Evolutionary conservation across 176 grass and related monocot species (phyloP), one percentile per base, ranked within the genome.

Genomic region (Aegilops bicornis): DNA sequence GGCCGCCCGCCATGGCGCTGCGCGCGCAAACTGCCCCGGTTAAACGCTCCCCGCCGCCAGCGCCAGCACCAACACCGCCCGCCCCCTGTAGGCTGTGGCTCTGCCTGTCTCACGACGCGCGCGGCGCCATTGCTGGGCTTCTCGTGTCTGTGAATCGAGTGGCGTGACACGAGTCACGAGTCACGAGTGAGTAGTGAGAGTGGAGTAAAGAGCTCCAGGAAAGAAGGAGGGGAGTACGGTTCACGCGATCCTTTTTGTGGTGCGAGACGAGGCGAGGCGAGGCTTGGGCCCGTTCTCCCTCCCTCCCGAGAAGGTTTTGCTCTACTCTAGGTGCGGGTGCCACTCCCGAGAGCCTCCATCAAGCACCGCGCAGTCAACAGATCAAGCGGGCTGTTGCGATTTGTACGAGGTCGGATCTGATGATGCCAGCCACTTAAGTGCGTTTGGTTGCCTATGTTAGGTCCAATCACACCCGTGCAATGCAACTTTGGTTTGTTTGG

Each of bases 91-190:
- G 48, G 48, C 15, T 19, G 33, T 17, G 16, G 50, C 6, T 19
- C 50, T 54, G 50, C 7, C 48, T 11, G 40, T 19, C 11, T 90
- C 84, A 90, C 80, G 56, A 50, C 66, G 19, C 43, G 25, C 60
- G 75, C 60, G 12, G 59, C 89, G 67, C 85, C 89, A 90, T 84
- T 79, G 66, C 24, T 48, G 23, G 23, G n/a, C 81, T 62, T 50
- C 45, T 48, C 45, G 23, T 61, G 73, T 15, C 52, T 56, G 27
- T 17, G 29, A 59, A 54, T 54, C 23, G 50, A 14, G 64, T 27
- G 60, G 61, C 12, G 64, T 73, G 67, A 12, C 9, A 69, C 32
- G 35, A 62, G 2, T 31, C 69, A 60, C 31, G 35, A 62, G 4
- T 31, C 69, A 75, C 72, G 19, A 24, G 75, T 2, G 88, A 47